Base-by-base conservation (phyloP, 2,329 filamentous ascomycete genomes). In the Thielaviopsis euricoi region DNA sequence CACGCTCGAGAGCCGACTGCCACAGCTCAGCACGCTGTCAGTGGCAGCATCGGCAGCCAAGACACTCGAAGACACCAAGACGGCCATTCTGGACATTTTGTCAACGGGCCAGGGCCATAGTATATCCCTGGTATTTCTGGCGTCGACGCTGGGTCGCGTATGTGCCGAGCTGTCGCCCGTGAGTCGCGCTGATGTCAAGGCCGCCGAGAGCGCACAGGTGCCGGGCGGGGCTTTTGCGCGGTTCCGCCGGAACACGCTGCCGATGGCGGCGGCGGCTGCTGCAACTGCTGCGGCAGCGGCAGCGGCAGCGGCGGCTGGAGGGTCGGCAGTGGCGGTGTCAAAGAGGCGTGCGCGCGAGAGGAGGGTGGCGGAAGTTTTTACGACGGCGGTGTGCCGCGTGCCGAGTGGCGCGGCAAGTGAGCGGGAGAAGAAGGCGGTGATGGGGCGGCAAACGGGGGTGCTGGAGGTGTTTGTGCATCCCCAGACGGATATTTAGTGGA, bases 61-160 rank as follows among this genome's bases (percentile, higher is more conserved):
- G 1, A 60, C 62, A 10, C 25, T 64, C 13, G 71, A 77, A 21
- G 71, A 78, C 43, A 70, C 74, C 63, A 80, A 78, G 65, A 70
- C 69, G 0, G 66, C 71, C 2, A 68, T 93, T 1, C 79, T 95
- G 5, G 90, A 96, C 63, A 77, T 85, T 1, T 76, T 96, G 1
- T 79, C 85, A 0, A 74, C 78, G 1, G 77, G 81, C 0, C 86
- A 89, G 0, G 84, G 85, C 54, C 86, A 95, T 70, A 93, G 89
- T 66, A 90, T 95, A 58, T 86, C 86, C 0, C 95, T 96, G 65
- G 86, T 95, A 1, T 89, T 96, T 62, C 73, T 96, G 17, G 88
- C 85, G 0, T 83, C 87, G 9, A 90, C 89, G 70, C 75, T 96
- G 0, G 71, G 75, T 1, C 73, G 75, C 3, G 70, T 80, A 1